Percentiles rank a stretch among this genome's conserved stretches.
Evolutionary conservation across 805 yeast species (phyloP).

Genomic region (Candida nemodendra): DNA sequence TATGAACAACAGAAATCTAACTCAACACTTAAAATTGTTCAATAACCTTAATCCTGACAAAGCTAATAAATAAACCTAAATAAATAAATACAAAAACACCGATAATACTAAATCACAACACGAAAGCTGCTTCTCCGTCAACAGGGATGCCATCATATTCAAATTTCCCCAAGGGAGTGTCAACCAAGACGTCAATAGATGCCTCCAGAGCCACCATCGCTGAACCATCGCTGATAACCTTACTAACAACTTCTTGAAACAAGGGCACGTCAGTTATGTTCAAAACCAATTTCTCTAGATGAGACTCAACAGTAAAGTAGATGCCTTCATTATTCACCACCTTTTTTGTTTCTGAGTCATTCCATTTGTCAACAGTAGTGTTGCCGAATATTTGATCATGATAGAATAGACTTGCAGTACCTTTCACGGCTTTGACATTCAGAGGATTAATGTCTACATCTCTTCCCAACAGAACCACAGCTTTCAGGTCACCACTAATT

Average conservation of each 20-base stretch:
- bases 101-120: conserved; percentile 7
- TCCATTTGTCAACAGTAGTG: conserved; percentile 47
- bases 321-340: conserved; percentile 18
- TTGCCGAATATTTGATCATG: conserved; percentile 41
- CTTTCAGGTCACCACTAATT: conserved; percentile 39
- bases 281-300: conserved; percentile 42
- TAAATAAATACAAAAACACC: neutral
- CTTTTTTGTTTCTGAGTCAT: conserved; percentile 37
- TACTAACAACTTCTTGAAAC: conserved; percentile 43
- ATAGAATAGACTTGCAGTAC: conserved; percentile 41
- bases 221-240: conserved; percentile 41
- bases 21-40: neutral
- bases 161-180: conserved; percentile 34
- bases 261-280: conserved; percentile 39
- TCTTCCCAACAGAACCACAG: conserved; percentile 24
- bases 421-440: conserved; percentile 38
- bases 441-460: conserved; percentile 8
- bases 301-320: conserved; percentile 37
- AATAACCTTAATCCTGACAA: neutral
- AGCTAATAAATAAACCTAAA: neutral
- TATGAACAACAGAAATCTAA: too few species aligned
- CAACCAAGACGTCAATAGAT: conserved; percentile 34
- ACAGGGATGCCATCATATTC: conserved; percentile 29
- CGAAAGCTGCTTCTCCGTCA: conserved; percentile 27
- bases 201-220: conserved; percentile 37